Conservation (phyloP, 345 rosid genomes). For the Eucalyptus victrix region DNA sequence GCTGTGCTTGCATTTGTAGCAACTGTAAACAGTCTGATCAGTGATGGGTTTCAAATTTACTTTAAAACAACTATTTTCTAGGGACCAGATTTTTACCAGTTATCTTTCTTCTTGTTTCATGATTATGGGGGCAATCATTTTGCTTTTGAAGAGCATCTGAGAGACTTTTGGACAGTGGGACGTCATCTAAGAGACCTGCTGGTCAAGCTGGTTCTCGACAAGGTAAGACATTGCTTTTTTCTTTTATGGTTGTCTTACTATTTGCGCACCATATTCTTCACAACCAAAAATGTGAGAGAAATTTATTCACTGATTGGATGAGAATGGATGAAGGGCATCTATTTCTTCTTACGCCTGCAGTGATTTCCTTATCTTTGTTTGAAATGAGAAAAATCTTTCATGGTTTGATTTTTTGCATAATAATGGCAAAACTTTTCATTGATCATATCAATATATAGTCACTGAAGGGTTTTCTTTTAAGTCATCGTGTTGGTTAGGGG, state of each 20-base stretch:
- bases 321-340: neutral
- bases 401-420: neutral
- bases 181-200: constrained; percentile 54
- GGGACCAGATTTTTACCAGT: neutral
- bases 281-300: neutral
- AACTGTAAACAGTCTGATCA: neutral
- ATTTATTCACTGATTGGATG: neutral
- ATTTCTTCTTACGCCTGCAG: neutral
- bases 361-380: neutral
- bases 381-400: neutral
- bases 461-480: neutral
- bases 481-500: neutral
- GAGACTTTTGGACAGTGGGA: constrained; percentile 45
- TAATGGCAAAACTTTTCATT: neutral
- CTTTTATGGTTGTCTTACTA: neutral
- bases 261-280: neutral
- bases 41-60: neutral
- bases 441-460: neutral
- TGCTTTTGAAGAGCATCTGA: constrained; percentile 47
- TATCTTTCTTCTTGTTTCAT: neutral
- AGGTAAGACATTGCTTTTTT: constrained; percentile 22
- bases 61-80: neutral
- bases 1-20: neutral
- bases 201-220: constrained; percentile 32
- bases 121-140: neutral